These are phyloP conservation scores for Daldinia sp. DNA, from an alignment of 2,329 filamentous ascomycete genomes.

Conservation along the genomic window DNA sequence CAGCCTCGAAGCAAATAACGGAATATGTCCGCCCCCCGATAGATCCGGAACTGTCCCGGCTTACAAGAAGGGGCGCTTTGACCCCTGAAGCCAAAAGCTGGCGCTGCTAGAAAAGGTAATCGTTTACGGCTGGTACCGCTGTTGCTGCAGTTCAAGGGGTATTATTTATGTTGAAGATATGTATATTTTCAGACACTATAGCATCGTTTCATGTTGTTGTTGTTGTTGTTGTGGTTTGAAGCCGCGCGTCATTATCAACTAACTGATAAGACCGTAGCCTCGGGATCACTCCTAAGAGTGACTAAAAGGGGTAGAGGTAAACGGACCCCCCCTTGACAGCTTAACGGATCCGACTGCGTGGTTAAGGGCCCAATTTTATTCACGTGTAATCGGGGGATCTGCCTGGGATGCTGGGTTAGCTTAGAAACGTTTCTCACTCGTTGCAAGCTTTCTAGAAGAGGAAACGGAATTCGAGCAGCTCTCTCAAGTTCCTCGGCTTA, in stretches of 20 bases:
- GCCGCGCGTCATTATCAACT: conserved; percentile 32
- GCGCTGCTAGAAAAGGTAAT: conserved; percentile 10
- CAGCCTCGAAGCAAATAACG: background rate
- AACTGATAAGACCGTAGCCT: conserved; percentile 33
- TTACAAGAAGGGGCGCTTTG: background rate
- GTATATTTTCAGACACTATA: conserved; percentile 12
- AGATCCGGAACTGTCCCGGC: conserved; percentile 3
- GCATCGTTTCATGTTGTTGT: conserved; percentile 2
- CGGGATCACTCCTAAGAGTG: conserved; percentile 2
- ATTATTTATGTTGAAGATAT: conserved; percentile 19
- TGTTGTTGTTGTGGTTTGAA: conserved; percentile 8
- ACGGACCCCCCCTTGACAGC: conserved; percentile 45
- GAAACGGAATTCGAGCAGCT: conserved; percentile 37
- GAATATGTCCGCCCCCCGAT: background rate
- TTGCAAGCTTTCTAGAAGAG: conserved; percentile 42
- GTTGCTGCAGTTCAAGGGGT: conserved; percentile 4
- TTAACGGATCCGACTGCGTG: conserved; percentile 49
- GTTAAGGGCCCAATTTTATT: conserved; percentile 48
- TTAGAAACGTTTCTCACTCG: conserved; percentile 37
- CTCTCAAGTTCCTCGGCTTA: conserved; percentile 39
- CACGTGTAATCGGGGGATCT: conserved; percentile 47
- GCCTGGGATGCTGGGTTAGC: conserved; percentile 45
- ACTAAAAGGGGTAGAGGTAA: conserved; percentile 32
- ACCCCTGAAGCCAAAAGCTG: conserved; percentile 10
- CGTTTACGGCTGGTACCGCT: conserved; percentile 11